Percentiles rank a stretch among this genome's conserved stretches.
Conservation (phyloP, 441 rosid species). For the Populus hybrid region DNA sequence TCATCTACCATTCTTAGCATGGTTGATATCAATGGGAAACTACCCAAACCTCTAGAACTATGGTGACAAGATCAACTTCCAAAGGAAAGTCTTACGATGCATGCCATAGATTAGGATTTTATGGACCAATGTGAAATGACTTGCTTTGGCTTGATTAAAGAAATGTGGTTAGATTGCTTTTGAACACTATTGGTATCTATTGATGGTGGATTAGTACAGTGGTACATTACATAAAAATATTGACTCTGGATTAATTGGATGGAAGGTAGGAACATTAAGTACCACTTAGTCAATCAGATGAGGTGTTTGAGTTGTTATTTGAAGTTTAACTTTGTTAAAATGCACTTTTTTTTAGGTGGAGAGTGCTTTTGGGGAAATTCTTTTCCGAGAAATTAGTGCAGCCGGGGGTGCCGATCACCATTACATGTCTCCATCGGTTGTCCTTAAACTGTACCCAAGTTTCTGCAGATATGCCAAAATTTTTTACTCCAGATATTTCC, state of each 20-base stretch:
- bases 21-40: not conserved
- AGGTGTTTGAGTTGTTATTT: not conserved
- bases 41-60: not conserved
- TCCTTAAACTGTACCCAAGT: not conserved
- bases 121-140: not conserved
- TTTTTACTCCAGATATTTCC: too few species aligned
- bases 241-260: too few species aligned
- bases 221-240: too few species aligned
- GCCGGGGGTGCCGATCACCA: slow-evolving; percentile 80
- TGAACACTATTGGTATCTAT: too few species aligned
- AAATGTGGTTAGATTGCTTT: too few species aligned
- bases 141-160: not conserved
- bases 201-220: too few species aligned
- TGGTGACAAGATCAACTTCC: not conserved
- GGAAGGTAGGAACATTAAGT: too few species aligned
- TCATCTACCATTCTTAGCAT: too few species aligned
- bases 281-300: not conserved
- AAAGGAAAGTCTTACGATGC: not conserved
- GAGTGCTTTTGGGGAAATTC: slow-evolving; percentile 51
- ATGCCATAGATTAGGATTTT: not conserved
- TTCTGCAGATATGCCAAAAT: too few species aligned
- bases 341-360: slow-evolving; percentile 38
- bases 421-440: too few species aligned
- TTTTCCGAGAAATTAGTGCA: slow-evolving; percentile 67
- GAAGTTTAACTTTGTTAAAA: not conserved